These are phyloP conservation scores for Hericium rajendrae DNA, from an alignment of 768 basidiomycete species.

Conservation along the genomic window DNA sequence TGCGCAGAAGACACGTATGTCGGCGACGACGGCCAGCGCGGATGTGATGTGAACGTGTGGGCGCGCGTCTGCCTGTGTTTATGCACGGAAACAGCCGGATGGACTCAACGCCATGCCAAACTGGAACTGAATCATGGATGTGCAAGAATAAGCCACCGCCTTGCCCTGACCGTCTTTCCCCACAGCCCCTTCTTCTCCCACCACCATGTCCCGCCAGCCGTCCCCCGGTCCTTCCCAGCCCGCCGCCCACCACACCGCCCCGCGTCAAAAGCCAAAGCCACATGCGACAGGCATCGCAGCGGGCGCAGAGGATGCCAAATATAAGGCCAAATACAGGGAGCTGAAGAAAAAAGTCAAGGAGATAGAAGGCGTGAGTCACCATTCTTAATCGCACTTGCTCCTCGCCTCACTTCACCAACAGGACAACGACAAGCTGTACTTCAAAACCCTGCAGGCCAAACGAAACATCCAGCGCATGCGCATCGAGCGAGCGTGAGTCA, in stretches of 20 bases:
- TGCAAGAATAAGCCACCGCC: not conserved
- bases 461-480: conserved; percentile 81
- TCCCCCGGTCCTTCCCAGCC: conserved; percentile 24
- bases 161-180: not conserved
- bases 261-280: conserved; percentile 33
- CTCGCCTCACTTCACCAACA: conserved; percentile 22
- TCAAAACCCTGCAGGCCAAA: conserved; percentile 72
- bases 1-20: no score
- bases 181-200: conserved; percentile 16
- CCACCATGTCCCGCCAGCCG: conserved; percentile 60
- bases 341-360: conserved; percentile 83
- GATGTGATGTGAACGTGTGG: no score
- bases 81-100: conserved; percentile 23
- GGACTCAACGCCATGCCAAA: conserved; percentile 17
- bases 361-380: conserved; percentile 60
- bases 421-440: conserved; percentile 86
- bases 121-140: conserved; percentile 2
- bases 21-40: no score
- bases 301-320: conserved; percentile 78
- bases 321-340: conserved; percentile 82
- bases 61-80: no score
- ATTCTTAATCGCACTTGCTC: conserved; percentile 1
- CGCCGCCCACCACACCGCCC: conserved; percentile 6
- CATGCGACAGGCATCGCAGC: conserved; percentile 58
- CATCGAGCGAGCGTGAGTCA: conserved; percentile 76